phyloP scores from a whole-genome alignment of 2,329 filamentous ascomycete genomes.

The Xylariaceae sp. region DNA sequence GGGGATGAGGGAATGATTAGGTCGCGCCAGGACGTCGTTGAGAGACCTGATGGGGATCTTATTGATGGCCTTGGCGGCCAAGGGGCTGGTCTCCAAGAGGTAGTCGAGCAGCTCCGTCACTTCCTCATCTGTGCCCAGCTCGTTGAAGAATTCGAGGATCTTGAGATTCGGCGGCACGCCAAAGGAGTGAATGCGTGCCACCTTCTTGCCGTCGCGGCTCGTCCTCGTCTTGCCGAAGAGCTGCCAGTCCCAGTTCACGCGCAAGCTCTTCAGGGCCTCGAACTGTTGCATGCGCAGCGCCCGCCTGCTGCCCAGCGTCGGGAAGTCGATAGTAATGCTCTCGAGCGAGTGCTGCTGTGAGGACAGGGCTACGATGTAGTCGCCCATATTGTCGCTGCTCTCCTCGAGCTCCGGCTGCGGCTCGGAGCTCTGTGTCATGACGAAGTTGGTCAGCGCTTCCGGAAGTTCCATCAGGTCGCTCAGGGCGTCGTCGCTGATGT shows the following conservation, averaged over 20 bases:
- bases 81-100: conserved; percentile 34
- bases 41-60: conserved; percentile 32
- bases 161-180: conserved; percentile 42
- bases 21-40: conserved; percentile 10
- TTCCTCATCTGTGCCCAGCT: conserved; percentile 42
- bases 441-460: conserved; percentile 40
- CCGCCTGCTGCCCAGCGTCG: conserved; percentile 35
- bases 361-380: conserved; percentile 41
- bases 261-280: conserved; percentile 34
- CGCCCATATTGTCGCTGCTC: conserved; percentile 40
- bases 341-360: conserved; percentile 39
- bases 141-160: conserved; percentile 41
- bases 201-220: conserved; percentile 39
- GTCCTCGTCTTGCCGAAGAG: conserved; percentile 43
- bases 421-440: conserved; percentile 40
- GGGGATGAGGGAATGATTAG: conserved; percentile 4
- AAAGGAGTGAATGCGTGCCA: conserved; percentile 41
- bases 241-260: conserved; percentile 44
- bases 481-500: conserved; percentile 42
- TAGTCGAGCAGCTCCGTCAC: conserved; percentile 41
- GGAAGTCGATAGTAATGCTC: conserved; percentile 41
- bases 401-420: conserved; percentile 40
- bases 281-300: conserved; percentile 42
- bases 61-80: conserved; percentile 35
- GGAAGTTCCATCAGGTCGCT: conserved; percentile 40